Evolutionary conservation across 208 protist genomes (phyloP).

Genomic region (Trypanosoma boissoni): DNA sequence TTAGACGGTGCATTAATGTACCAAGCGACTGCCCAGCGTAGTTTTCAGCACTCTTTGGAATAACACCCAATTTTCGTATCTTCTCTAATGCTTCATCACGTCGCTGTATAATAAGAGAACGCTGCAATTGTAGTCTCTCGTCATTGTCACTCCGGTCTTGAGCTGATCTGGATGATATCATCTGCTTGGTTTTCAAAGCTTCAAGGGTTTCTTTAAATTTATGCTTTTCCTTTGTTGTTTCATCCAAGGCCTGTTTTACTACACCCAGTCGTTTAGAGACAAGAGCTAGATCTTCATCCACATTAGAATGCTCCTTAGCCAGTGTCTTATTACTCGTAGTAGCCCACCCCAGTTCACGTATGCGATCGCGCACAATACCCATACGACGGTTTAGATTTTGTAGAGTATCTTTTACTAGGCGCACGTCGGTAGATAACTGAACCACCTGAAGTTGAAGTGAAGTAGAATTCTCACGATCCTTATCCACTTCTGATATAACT

Average conservation of each 20-base stretch:
- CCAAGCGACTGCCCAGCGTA: slow-evolving; percentile 56
- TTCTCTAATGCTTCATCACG: slow-evolving; percentile 86
- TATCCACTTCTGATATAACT: slow-evolving; percentile 43
- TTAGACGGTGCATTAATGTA: slow-evolving; percentile 81
- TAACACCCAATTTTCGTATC: slow-evolving; percentile 90
- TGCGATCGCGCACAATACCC: slow-evolving; percentile 50
- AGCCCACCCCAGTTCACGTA: slow-evolving; percentile 61
- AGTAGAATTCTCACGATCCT: slow-evolving; percentile 28
- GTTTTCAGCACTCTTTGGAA: slow-evolving; percentile 57
- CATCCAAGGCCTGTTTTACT: slow-evolving; percentile 44
- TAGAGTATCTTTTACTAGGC: slow-evolving; percentile 69
- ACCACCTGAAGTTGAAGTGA: slow-evolving; percentile 42
- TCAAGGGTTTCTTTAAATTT: slow-evolving; percentile 45
- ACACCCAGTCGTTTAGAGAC: slow-evolving; percentile 41
- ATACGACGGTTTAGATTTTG: slow-evolving; percentile 52
- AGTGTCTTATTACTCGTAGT: slow-evolving; percentile 34
- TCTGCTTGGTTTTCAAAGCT: slow-evolving; percentile 31
- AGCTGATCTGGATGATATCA: slow-evolving; percentile 33
- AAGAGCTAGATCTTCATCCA: slow-evolving; percentile 49
- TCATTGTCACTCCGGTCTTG: slow-evolving; percentile 64
- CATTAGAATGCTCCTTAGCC: slow-evolving; percentile 37
- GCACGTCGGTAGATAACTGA: slow-evolving; percentile 60
- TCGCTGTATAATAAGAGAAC: slow-evolving; percentile 65
- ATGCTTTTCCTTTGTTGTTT: slow-evolving; percentile 38
- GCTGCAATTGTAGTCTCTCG: slow-evolving; percentile 58